Conservation (phyloP, 23 red algal species). For the Gracilaria domingensis region DNA sequence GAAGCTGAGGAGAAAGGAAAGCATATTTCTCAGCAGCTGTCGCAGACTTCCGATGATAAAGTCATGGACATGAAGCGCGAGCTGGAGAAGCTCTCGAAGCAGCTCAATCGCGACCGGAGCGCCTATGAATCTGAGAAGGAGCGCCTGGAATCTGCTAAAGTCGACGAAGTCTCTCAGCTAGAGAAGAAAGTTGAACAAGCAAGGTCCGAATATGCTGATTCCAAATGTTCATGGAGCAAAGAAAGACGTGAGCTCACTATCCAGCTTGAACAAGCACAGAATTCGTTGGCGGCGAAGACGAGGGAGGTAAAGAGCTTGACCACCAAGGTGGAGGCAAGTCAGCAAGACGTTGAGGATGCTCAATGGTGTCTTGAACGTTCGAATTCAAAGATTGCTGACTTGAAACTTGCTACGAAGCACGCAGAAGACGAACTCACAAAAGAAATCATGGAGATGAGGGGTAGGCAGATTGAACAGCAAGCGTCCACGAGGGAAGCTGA, state of each 20-base stretch:
- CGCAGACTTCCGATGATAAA: conserved; percentile 29
- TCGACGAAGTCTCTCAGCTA: conserved; percentile 26
- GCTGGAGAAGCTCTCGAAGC: background rate
- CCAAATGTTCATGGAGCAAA: conserved; percentile 12
- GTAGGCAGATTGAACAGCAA: conserved; percentile 28
- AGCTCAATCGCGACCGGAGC: conserved; percentile 32
- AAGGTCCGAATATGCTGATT: conserved; percentile 31
- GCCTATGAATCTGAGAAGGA: conserved; percentile 41
- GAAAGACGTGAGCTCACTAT: conserved; percentile 46
- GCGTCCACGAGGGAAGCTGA: conserved; percentile 44
- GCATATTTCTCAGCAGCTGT: conserved; percentile 4
- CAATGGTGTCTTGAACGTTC: conserved; percentile 65
- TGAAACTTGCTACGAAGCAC: conserved; percentile 39
- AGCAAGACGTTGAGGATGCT: conserved; percentile 52
- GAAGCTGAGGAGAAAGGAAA: conserved; percentile 42
- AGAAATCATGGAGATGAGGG: conserved; percentile 43
- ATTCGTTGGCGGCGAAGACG: conserved; percentile 31
- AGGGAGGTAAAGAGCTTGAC: conserved; percentile 48
- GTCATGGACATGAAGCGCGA: conserved; percentile 23
- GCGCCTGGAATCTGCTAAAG: conserved; percentile 15
- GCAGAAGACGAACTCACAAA: conserved; percentile 41
- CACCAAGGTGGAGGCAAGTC: conserved; percentile 40
- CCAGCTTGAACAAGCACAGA: conserved; percentile 50
- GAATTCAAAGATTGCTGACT: conserved; percentile 43
- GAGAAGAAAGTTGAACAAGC: conserved; percentile 34